Evolutionary conservation across 495 filamentous ascomycete species (phyloP), one percentile per base, ranked within the genome.

Genomic region (Xeromyces bisporus): DNA sequence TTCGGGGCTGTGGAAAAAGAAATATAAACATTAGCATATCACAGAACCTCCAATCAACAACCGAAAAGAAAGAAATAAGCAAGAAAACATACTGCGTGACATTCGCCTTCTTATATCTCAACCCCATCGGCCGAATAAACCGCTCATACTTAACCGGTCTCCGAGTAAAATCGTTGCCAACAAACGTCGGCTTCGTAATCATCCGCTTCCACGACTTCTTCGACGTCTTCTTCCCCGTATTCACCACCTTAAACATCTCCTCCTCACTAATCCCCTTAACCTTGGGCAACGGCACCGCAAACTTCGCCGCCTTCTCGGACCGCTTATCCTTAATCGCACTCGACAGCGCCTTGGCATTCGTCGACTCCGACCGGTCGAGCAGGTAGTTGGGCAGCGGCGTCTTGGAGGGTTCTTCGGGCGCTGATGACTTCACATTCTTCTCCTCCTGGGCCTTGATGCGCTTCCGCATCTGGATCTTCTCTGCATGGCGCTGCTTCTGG

Each of bases 381-480:
- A 94, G 66, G 53, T 92, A 93, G 37, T 78, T 67, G 17, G 86
- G 86, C 34, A 93, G 53, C 26, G 86, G 76, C 18, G 76, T 77
- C 51, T 58, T 55, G 38, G 73, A 74, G 13, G 80, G 76, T 55
- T 79, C 75, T 34, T 71, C 58, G 40, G 75, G 70, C n/a, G 72
- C 69, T n/a, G 72, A 64, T n/a, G 80, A 77, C 58, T 93, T 91
- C 65, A 96, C 75, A 47, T 91, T 91, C 55, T 80, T 77, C 65
- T 94, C 80, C 53, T 97, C 89, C 61, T 87, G 79, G 35, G 78
- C 75, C 55, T 77, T 79, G 70, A 97, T 92, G 45, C 74, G 66
- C 71, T 97, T 94, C 57, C 80, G 79, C 80, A 97, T 87, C 73
- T 94, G 86, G 53, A 99, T 96, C 77, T 99, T 99, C 62, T 96